Evolutionary conservation across 2,329 filamentous ascomycete genomes (phyloP).

Genomic region (Epichloe uncinata): DNA sequence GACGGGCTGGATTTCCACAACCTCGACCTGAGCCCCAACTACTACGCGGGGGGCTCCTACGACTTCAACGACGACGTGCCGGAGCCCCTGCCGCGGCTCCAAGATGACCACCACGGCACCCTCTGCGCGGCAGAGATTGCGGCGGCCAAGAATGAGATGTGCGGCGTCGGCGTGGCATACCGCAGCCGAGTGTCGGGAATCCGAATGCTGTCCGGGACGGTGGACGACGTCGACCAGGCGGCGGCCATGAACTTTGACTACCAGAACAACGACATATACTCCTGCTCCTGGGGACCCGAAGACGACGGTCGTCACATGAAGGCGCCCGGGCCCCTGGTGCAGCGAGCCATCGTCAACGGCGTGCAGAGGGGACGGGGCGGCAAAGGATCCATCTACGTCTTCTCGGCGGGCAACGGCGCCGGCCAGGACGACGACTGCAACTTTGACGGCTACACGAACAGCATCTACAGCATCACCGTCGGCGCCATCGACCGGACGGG

Average conservation of each 20-base stretch:
- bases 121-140: neutral
- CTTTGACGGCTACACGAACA: neutral
- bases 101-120: neutral
- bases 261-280: neutral
- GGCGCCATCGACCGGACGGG: neutral
- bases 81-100: neutral
- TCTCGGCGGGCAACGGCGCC: neutral
- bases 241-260: neutral
- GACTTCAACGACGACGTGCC: neutral
- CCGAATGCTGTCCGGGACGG: neutral
- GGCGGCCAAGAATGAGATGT: neutral
- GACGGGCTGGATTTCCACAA: neutral
- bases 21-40: neutral
- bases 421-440: neutral
- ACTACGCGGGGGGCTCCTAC: neutral
- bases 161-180: neutral
- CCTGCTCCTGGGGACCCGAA: neutral
- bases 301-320: neutral
- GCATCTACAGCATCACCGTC: neutral
- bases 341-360: neutral
- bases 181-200: neutral
- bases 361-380: neutral
- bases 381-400: neutral
- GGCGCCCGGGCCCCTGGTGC: neutral
- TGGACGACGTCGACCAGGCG: neutral